Base-by-base conservation (phyloP, 2,329 filamentous ascomycete genomes). In the Ophiocordyceps polyrhachis-furcata region DNA sequence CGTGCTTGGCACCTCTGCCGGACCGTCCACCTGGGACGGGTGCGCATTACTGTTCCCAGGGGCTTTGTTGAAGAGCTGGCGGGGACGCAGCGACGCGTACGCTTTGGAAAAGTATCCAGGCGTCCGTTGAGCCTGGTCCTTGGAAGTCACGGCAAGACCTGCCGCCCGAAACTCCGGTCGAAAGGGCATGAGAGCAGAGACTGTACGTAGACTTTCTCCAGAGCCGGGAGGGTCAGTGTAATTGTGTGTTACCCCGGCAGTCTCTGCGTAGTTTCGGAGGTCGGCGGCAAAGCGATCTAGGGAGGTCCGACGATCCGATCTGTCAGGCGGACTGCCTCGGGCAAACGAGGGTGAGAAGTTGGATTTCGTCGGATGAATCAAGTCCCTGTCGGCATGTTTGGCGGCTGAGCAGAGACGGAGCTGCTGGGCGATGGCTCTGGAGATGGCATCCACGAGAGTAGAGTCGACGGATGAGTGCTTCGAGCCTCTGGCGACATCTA, bases 141-240 rank as follows among this genome's bases (percentile, higher is more conserved):
- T 57, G 32, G 73, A 74, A 12, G 74, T 76, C 1, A 77, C 67
- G 2, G 73, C 71, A 43, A 78, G 61, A 1, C 73, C 71, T 45
- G 69, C 72, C 46, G 64, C 64, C 46, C 59, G 60, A 48, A 78
- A 75, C 48, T 77, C 65, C 4, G 65, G 59, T 42, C 64, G 66
- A 51, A 69, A 77, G 2, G 73, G 73, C 23, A 74, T 53, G 3
- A 77, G 57, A 28, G 68, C 70, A 23, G 66, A 62, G 17, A 77
- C 62, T 2, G 74, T 76, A 47, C 67, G 64, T 41, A 67, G 57
- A 40, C 65, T 74, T 43, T 55, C 51, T n/a, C 56, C 60, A 3
- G 67, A 68, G 13, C 61, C 59, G 1, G 63, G 50, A 29, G 48
- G 59, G 43, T 64, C 66, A 5, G 68, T 60, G 1, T 64, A 66